Evolutionary conservation across 148 eudicot genomes (phyloP).

Genomic region (Rhododendron ferrugineum): DNA sequence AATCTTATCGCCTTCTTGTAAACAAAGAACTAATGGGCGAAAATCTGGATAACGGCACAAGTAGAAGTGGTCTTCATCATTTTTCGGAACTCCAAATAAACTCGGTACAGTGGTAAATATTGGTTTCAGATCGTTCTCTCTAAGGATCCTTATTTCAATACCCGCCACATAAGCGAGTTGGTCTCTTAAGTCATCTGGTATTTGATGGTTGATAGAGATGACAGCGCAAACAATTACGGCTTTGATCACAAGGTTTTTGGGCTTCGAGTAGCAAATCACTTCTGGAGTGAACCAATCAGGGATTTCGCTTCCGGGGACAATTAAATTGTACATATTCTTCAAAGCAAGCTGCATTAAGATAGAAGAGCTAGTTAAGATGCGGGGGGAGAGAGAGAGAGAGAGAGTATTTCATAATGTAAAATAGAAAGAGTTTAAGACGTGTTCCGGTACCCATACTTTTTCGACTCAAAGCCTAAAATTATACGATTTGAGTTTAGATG

Average conservation of each 20-base stretch:
- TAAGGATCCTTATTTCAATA: constrained; percentile 30
- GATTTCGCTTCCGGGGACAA: constrained; percentile 45
- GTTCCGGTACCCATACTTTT: not conserved
- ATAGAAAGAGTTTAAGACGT: not conserved
- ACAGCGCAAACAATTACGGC: constrained; percentile 40
- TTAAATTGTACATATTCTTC: constrained; percentile 34
- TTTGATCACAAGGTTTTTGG: constrained; percentile 33
- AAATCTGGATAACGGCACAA: constrained; percentile 40
- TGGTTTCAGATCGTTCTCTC: constrained; percentile 1
- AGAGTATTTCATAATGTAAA: not conserved
- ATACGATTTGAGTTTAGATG: not conserved
- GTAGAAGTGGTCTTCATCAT: constrained; percentile 41
- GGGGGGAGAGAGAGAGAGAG: not conserved
- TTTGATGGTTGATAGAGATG: constrained; percentile 31
- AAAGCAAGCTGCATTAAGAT: constrained; percentile 36
- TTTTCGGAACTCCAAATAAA: constrained; percentile 39
- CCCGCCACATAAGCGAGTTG: constrained; percentile 26
- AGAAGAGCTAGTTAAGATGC: not conserved
- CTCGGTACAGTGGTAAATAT: constrained; percentile 20
- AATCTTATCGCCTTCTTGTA: constrained; percentile 40
- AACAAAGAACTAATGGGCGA: constrained; percentile 32
- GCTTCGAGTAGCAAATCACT: constrained; percentile 25
- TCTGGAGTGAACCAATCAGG: constrained; percentile 52
- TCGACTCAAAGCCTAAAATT: not conserved
- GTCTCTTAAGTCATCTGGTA: constrained; percentile 11